Percentiles rank a stretch among this genome's conserved stretches.
Conservation (phyloP, 805 yeast genomes). For the Candida krabiensis region DNA sequence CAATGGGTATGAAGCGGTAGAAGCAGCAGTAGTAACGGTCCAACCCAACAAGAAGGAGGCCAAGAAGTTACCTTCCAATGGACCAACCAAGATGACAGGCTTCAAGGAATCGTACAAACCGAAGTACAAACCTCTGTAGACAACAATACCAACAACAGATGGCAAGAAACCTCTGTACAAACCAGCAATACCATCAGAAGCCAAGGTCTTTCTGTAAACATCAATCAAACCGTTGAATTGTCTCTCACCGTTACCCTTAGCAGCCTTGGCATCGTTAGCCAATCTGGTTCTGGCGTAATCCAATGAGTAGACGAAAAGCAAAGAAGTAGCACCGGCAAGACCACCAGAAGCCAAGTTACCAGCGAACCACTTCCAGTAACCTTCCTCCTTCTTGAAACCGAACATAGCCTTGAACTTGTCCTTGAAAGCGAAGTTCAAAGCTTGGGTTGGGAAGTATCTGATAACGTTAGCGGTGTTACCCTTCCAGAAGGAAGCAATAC, state of each 20-base stretch:
- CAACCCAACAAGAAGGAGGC: slow-evolving; percentile 97
- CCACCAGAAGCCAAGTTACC: slow-evolving; percentile 99
- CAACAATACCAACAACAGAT: slow-evolving; percentile 95
- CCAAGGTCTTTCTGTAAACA: slow-evolving; percentile 94
- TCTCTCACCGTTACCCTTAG: slow-evolving; percentile 85
- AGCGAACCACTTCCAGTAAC: slow-evolving; percentile 91
- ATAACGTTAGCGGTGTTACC: slow-evolving; percentile 99
- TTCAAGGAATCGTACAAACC: slow-evolving; percentile 96
- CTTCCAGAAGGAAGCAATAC: slow-evolving; percentile 94
- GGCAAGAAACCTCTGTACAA: slow-evolving; percentile 99
- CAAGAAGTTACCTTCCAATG: slow-evolving; percentile 90
- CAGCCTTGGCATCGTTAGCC: slow-evolving; percentile 95
- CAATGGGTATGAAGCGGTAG: slow-evolving; percentile 98
- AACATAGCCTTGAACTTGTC: slow-evolving; percentile 94
- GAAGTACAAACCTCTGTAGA: slow-evolving; percentile 98
- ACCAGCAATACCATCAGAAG: slow-evolving; percentile 97
- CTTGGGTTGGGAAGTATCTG: slow-evolving; percentile 99
- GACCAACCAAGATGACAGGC: slow-evolving; percentile 92
- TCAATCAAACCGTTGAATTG: slow-evolving; percentile 96
- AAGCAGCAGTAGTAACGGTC: slow-evolving; percentile 98
- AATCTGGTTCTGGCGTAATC: slow-evolving; percentile 99
- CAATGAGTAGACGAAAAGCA: slow-evolving; percentile 91
- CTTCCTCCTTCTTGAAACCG: slow-evolving; percentile 95
- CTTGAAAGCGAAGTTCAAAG: slow-evolving; percentile 97
- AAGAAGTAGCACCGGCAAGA: slow-evolving; percentile 95